A percentile compares a stretch with the other conserved stretches of the same genome.
These are phyloP conservation scores for Venturia nashicola DNA, from an alignment of 2,329 filamentous ascomycete genomes.

Conservation along the genomic window DNA sequence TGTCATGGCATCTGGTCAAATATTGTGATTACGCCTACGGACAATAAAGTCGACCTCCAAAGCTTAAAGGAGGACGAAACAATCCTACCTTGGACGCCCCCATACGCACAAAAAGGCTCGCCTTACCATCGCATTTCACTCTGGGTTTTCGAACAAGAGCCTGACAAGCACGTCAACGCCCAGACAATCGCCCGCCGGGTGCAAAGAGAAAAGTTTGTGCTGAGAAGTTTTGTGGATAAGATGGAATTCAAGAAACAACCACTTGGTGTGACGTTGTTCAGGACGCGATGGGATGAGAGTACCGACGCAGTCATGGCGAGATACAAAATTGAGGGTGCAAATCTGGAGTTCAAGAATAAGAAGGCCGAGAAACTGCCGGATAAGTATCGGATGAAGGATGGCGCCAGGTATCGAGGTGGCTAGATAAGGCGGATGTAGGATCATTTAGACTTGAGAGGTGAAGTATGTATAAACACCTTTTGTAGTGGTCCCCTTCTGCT, in stretches of 20 bases:
- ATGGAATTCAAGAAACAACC: constrained; percentile 47
- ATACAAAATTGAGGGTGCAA: constrained; percentile 59
- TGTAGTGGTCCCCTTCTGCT: not conserved
- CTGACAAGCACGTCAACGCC: not conserved
- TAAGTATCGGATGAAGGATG: constrained; percentile 44
- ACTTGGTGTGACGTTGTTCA: constrained; percentile 79
- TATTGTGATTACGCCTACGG: constrained; percentile 49
- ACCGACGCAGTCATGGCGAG: constrained; percentile 81
- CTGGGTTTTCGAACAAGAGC: constrained; percentile 65
- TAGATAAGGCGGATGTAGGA: constrained; percentile 11
- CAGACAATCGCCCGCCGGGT: constrained; percentile 40
- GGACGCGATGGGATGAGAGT: constrained; percentile 76
- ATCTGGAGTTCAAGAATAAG: constrained; percentile 75
- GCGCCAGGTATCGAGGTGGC: constrained; percentile 25
- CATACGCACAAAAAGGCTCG: constrained; percentile 77
- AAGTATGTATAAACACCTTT: not conserved
- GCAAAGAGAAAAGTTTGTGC: constrained; percentile 58
- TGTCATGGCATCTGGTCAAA: constrained; percentile 81
- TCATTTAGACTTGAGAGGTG: constrained; percentile 5
- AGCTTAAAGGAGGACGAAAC: constrained; percentile 32
- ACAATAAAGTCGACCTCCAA: constrained; percentile 52
- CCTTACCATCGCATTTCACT: constrained; percentile 83
- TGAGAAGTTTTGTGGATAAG: constrained; percentile 63
- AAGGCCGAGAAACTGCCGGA: constrained; percentile 53
- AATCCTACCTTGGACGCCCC: constrained; percentile 60